phyloP scores from a whole-genome alignment of 2,329 filamentous ascomycete species.

The Dothiorella sarmentorum region DNA sequence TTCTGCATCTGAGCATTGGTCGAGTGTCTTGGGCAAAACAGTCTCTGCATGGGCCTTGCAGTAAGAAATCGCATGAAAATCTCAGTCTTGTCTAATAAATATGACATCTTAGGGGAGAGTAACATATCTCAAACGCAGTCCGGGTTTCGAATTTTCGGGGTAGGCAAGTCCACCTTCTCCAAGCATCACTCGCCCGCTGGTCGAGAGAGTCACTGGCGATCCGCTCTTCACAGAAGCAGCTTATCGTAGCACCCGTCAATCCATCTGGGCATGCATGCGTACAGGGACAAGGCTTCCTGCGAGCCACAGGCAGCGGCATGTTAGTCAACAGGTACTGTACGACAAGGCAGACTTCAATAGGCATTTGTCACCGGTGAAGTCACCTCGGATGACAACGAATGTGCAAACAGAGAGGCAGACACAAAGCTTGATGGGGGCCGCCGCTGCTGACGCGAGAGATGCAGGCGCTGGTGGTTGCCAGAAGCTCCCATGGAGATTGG shows the following conservation, averaged over 20 bases:
- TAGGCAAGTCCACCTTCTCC: neutral
- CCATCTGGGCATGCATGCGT: neutral
- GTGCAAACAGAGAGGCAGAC: neutral
- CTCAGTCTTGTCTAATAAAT: too few species aligned
- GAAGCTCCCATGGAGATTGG: neutral
- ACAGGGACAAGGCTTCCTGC: neutral
- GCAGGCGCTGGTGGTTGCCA: neutral
- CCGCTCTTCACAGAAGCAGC: neutral
- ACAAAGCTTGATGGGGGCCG: neutral
- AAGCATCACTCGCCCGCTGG: too few species aligned
- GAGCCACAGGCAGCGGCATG: neutral
- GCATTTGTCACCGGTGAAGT: slow-evolving; percentile 4
- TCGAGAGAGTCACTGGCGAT: too few species aligned
- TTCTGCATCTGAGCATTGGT: neutral
- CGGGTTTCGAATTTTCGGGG: neutral
- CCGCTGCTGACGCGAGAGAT: neutral
- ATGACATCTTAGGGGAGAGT: too few species aligned
- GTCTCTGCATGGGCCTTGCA: neutral
- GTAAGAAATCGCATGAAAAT: neutral
- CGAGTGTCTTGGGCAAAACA: neutral
- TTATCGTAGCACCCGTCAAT: neutral
- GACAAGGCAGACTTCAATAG: neutral
- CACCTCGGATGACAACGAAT: neutral
- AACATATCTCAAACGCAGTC: neutral
- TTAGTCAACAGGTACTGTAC: neutral